Conservation (phyloP, 2,329 filamentous ascomycete species). For the Nannizziopsis barbatae region DNA sequence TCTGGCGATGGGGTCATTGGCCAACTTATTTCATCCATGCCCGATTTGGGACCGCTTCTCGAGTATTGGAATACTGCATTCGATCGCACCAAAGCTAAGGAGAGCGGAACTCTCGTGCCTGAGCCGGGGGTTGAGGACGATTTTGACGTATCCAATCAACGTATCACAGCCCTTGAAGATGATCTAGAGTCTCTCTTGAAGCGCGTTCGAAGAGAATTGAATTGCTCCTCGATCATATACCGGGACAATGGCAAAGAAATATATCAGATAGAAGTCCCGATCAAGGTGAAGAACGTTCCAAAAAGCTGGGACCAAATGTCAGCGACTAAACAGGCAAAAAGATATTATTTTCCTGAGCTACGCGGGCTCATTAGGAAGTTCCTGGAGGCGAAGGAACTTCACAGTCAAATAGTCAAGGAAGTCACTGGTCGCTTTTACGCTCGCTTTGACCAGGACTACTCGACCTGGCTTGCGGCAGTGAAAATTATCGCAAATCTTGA, state of each 20-base stretch:
- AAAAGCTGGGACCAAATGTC: slow-evolving; percentile 94
- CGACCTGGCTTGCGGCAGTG: slow-evolving; percentile 77
- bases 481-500: slow-evolving; percentile 85
- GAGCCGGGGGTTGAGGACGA: slow-evolving; percentile 80
- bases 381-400: slow-evolving; percentile 88
- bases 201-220: slow-evolving; percentile 60
- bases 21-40: slow-evolving; percentile 74
- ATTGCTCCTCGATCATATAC: slow-evolving; percentile 61
- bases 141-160: slow-evolving; percentile 72
- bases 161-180: slow-evolving; percentile 62
- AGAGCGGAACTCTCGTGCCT: slow-evolving; percentile 72
- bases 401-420: slow-evolving; percentile 80
- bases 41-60: slow-evolving; percentile 62
- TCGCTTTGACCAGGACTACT: slow-evolving; percentile 79
- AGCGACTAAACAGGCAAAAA: slow-evolving; percentile 75
- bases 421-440: slow-evolving; percentile 72
- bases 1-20: slow-evolving; percentile 75
- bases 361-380: slow-evolving; percentile 71
- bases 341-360: slow-evolving; percentile 84
- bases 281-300: slow-evolving; percentile 71
- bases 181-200: slow-evolving; percentile 62
- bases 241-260: slow-evolving; percentile 91
- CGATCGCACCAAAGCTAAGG: slow-evolving; percentile 65
- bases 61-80: slow-evolving; percentile 87
- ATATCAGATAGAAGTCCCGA: slow-evolving; percentile 83